Evolutionary conservation across 2,329 filamentous ascomycete species (phyloP).

Genomic region (Alternaria sp.): DNA sequence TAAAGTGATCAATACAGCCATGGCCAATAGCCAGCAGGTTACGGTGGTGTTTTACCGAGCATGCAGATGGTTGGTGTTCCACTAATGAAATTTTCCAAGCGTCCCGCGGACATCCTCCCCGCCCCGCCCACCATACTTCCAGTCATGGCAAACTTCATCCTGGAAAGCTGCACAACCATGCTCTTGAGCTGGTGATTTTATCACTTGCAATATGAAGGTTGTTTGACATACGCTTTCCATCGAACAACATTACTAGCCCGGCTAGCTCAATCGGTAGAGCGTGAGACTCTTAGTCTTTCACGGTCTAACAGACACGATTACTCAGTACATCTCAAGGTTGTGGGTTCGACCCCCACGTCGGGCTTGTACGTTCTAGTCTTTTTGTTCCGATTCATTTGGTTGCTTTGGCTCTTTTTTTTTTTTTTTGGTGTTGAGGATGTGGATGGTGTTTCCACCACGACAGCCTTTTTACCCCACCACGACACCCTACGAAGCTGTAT

Average conservation of each 20-base stretch:
- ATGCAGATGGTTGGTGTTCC: neutral
- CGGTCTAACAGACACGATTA: constrained; percentile 26
- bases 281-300: constrained; percentile 48
- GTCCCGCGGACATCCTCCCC: neutral
- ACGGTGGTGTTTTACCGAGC: neutral
- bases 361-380: constrained; percentile 1
- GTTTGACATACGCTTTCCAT: neutral
- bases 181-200: accelerated
- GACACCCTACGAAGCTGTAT: neutral
- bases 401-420: neutral
- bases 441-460: neutral
- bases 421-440: neutral
- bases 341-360: constrained; percentile 18
- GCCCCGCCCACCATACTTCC: neutral
- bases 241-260: constrained; percentile 20
- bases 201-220: accelerated
- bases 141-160: neutral
- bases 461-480: neutral
- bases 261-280: constrained; percentile 50
- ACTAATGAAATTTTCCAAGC: neutral
- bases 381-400: neutral
- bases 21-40: neutral
- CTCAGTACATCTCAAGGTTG: constrained; percentile 17
- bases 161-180: neutral
- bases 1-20: neutral